phyloP scores from a whole-genome alignment of 2,329 filamentous ascomycete genomes.

The Blastomyces emzantsi region DNA sequence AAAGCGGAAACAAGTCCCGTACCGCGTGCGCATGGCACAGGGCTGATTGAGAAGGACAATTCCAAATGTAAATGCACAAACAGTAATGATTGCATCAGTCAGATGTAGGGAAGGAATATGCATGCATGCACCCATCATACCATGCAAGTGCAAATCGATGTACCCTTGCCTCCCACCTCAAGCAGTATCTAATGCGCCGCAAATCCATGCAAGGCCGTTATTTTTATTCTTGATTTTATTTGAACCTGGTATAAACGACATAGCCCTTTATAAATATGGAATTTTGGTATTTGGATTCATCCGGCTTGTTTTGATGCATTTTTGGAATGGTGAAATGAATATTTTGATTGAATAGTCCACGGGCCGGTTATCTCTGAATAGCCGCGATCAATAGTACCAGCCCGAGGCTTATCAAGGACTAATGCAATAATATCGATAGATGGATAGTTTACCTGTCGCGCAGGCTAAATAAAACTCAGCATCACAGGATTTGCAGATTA shows the following conservation, averaged over 20 bases:
- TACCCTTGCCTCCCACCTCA: too few species aligned
- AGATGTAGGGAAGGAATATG: too few species aligned
- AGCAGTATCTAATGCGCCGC: too few species aligned
- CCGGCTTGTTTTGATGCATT: neutral
- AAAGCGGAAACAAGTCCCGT: too few species aligned
- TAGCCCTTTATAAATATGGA: neutral
- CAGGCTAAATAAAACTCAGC: neutral
- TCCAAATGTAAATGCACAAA: too few species aligned
- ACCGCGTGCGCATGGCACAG: too few species aligned
- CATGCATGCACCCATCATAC: too few species aligned
- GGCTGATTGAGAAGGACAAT: too few species aligned
- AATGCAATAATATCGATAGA: neutral
- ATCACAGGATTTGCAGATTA: neutral
- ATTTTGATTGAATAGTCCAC: neutral
- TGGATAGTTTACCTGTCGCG: neutral
- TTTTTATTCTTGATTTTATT: neutral
- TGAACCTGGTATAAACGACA: neutral
- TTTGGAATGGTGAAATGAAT: neutral
- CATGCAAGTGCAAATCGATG: too few species aligned
- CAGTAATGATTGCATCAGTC: too few species aligned
- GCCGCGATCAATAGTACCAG: neutral
- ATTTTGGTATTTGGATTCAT: neutral
- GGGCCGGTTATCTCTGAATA: neutral
- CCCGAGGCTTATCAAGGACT: neutral
- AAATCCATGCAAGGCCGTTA: neutral